Evolutionary conservation across 2,329 filamentous ascomycete genomes (phyloP).

Genomic region (Neoarthrinium moseri): DNA sequence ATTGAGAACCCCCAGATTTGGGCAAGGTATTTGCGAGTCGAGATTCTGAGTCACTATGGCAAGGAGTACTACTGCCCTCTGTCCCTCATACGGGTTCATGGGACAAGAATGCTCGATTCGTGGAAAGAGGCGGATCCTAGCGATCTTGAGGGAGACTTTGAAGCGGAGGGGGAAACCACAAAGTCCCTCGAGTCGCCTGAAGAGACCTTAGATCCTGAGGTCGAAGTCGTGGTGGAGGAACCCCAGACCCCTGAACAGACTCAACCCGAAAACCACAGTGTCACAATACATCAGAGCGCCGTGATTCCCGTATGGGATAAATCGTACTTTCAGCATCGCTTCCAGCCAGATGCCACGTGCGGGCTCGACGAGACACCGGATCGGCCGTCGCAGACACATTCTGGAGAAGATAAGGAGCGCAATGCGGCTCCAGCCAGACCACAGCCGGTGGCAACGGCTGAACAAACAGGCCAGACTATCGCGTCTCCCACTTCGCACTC

Average conservation of each 20-base stretch:
- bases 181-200: conserved; percentile 27
- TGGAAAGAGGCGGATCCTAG: conserved; percentile 76
- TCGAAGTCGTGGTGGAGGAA: conserved; percentile 17
- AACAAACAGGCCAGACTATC: conserved; percentile 11
- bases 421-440: conserved; percentile 11
- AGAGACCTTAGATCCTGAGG: conserved; percentile 23
- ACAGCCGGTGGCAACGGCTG: conserved; percentile 13
- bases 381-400: conserved; percentile 9
- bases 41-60: conserved; percentile 90
- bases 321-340: conserved; percentile 23
- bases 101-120: conserved; percentile 93
- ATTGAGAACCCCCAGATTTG: conserved; percentile 95
- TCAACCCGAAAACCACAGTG: conserved; percentile 18
- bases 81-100: conserved; percentile 87
- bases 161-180: conserved; percentile 50
- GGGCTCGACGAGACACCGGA: conserved; percentile 12
- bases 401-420: conserved; percentile 11
- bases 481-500: conserved; percentile 11
- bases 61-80: conserved; percentile 96
- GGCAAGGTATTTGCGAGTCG: conserved; percentile 88
- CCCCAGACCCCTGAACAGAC: conserved; percentile 19
- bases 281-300: conserved; percentile 17
- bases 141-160: conserved; percentile 46
- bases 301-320: conserved; percentile 25
- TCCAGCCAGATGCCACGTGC: conserved; percentile 16